These are phyloP conservation scores for Cymodocea nodosa DNA, from an alignment of 116 monocot species.

Conservation along the genomic window DNA sequence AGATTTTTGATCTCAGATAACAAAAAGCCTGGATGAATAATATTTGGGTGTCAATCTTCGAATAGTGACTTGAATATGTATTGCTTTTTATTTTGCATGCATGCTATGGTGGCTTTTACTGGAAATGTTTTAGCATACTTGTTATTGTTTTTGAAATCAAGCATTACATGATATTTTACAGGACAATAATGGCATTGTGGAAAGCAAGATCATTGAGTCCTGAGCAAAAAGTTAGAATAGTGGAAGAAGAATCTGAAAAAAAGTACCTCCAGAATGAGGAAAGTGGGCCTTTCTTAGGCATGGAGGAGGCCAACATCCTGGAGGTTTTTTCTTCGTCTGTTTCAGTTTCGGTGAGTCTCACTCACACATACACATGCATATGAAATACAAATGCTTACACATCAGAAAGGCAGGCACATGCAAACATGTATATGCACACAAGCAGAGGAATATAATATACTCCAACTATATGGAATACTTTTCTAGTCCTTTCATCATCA, in stretches of 20 bases:
- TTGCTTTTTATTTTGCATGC: background rate
- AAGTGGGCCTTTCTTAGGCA: slow-evolving; percentile 50
- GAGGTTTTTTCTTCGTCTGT: slow-evolving; percentile 55
- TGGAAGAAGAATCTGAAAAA: slow-evolving; percentile 69
- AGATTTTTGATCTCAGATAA: too few species aligned
- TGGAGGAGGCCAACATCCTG: slow-evolving; percentile 61
- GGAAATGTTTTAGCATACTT: background rate
- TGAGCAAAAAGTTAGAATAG: slow-evolving; percentile 71
- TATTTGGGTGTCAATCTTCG: too few species aligned
- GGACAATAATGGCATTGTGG: slow-evolving; percentile 95
- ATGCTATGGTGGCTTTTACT: background rate
- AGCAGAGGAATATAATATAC: too few species aligned
- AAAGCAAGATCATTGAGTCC: slow-evolving; percentile 68
- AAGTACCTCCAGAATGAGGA: slow-evolving; percentile 43
- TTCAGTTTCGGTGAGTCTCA: slow-evolving; percentile 45
- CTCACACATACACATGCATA: background rate
- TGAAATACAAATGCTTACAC: too few species aligned
- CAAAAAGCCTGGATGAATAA: too few species aligned
- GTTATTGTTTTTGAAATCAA: background rate
- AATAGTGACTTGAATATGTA: too few species aligned
- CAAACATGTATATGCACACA: too few species aligned
- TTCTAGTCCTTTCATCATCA: too few species aligned
- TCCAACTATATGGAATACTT: too few species aligned
- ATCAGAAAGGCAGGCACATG: too few species aligned
- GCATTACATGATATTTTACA: slow-evolving; percentile 15